Conservation (phyloP, 2,329 filamentous ascomycete genomes). For the Periconia sp. region DNA sequence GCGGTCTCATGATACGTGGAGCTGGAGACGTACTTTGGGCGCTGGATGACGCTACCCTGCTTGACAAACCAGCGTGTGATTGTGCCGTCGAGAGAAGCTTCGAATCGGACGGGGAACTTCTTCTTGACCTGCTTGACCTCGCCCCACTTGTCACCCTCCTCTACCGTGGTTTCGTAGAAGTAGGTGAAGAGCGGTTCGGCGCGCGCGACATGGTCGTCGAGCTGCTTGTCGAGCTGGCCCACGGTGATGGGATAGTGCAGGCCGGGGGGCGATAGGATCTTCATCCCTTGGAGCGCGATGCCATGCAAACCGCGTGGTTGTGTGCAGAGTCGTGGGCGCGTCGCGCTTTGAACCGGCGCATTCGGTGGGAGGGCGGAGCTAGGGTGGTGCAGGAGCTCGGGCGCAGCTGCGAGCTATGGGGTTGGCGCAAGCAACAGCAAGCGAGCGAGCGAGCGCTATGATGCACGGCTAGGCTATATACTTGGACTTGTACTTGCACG, state of each 20-base stretch:
- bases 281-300: slow-evolving; percentile 49
- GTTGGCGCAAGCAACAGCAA: slow-evolving; percentile 13
- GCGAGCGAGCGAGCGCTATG: slow-evolving; percentile 5
- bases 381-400: slow-evolving; percentile 21
- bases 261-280: slow-evolving; percentile 55
- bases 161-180: slow-evolving; percentile 78
- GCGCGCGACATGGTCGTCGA: slow-evolving; percentile 76
- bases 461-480: too few species aligned
- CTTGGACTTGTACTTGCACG: too few species aligned
- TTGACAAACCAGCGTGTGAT: slow-evolving; percentile 77
- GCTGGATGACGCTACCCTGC: slow-evolving; percentile 66
- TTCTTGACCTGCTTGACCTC: slow-evolving; percentile 73
- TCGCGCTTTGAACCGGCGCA: slow-evolving; percentile 38
- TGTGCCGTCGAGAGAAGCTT: slow-evolving; percentile 81
- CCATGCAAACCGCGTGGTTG: slow-evolving; percentile 33
- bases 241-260: slow-evolving; percentile 95
- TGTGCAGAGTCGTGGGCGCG: slow-evolving; percentile 26
- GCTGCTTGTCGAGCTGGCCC: slow-evolving; percentile 78
- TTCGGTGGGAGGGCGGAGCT: slow-evolving; percentile 26
- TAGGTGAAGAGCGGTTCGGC: slow-evolving; percentile 85
- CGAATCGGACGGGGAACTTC: slow-evolving; percentile 78
- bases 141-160: slow-evolving; percentile 71
- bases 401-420: slow-evolving; percentile 23
- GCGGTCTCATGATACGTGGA: background rate
- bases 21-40: slow-evolving; percentile 45